Evolutionary conservation across 441 rosid genomes (phyloP), one percentile per base, ranked within the genome.

Genomic region (Mallotus repandus): DNA sequence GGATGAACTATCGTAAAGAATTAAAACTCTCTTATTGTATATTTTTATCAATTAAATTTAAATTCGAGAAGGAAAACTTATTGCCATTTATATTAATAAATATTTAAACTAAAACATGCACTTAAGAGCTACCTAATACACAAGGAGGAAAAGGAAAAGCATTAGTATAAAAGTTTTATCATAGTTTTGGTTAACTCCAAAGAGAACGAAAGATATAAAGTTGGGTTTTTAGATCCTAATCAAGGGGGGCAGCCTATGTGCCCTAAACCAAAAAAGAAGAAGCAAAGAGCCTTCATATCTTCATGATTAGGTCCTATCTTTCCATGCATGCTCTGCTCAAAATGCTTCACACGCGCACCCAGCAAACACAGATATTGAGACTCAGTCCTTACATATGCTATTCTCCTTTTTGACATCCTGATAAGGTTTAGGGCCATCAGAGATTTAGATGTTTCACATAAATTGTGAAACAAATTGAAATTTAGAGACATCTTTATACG

Each of bases 261-360:
- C 45, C 67, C 67, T 41, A 63, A 61, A 63, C 54, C 49, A 8
- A 57, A 22, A 22, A 7, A 4, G 5, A 19, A 53, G 57, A 53
- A 49, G 53, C 57, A 53, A 53, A 15, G 57, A 18, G 57, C 19
- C 8, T 10, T 29, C 32, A 21, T 13, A 9, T 21, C 15, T 11
- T 25, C 1, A 25, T 22, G 11, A 19, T 2, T 55, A 55, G 65
- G 46, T 14, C 22, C 25, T 49, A 25, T n/a, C 29, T 66, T 66
- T 25, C 19, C 69, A 66, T 22, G 68, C 68, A 45, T 66, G 69
- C 41, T 66, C 57, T 66, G 57, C 57, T 48, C 3, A 46, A 48
- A 49, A 66, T 49, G 15, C 46, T 11, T 67, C 59, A 67, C 60
- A 67, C 48, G 60, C 60, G 9, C 70, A 52, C 60, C 16, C 59